Percentiles rank a stretch among this genome's conserved stretches.
These are phyloP conservation scores for Claviceps africana DNA, from an alignment of 2,329 filamentous ascomycete species.

Conservation along the genomic window DNA sequence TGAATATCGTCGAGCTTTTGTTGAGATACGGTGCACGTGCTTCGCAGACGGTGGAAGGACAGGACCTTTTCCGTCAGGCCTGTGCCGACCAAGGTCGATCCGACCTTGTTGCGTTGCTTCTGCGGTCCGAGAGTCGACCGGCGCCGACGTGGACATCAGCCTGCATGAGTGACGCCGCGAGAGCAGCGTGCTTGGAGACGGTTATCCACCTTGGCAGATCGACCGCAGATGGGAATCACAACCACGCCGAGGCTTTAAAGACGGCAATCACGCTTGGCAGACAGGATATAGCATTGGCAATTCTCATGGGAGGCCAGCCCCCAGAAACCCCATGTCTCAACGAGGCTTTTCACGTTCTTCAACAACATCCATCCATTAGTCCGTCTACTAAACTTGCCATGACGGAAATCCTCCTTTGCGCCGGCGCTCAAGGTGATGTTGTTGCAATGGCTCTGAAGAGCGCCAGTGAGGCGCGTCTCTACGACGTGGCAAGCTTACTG, in stretches of 20 bases:
- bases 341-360: constrained; percentile 34
- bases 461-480: constrained; percentile 34
- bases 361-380: constrained; percentile 30
- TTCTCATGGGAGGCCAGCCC: constrained; percentile 38
- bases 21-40: constrained; percentile 37
- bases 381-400: constrained; percentile 36
- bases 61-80: constrained; percentile 38
- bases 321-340: constrained; percentile 34
- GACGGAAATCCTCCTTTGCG: constrained; percentile 42
- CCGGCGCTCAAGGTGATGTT: constrained; percentile 38
- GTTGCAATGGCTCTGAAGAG: constrained; percentile 33
- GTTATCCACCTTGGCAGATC: constrained; percentile 38
- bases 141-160: constrained; percentile 29
- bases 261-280: constrained; percentile 33
- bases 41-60: constrained; percentile 32
- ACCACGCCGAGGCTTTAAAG: constrained; percentile 37
- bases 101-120: constrained; percentile 32
- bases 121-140: constrained; percentile 35
- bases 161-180: constrained; percentile 36
- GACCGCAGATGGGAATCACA: constrained; percentile 37
- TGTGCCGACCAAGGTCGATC: constrained; percentile 32
- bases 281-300: constrained; percentile 39
- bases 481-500: constrained; percentile 41
- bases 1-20: constrained; percentile 31
- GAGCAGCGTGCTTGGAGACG: constrained; percentile 34